phyloP scores from a whole-genome alignment of 1,139 yeast species.

The Kazachstania sp. region DNA sequence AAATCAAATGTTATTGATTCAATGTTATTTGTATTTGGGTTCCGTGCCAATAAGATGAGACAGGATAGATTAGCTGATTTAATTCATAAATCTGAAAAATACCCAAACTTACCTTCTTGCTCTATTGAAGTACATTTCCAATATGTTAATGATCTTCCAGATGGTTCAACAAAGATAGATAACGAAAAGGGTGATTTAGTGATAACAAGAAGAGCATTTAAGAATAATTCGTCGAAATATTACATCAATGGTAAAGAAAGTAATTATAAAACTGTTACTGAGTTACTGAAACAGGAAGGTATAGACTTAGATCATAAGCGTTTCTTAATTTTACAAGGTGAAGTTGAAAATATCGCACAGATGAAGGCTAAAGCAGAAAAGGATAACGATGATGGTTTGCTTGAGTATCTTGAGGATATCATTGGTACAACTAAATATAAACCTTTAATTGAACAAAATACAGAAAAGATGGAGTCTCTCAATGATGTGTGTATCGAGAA shows the following conservation, averaged over 20 bases:
- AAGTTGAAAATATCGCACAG: slow-evolving; percentile 95
- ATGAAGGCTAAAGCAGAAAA: slow-evolving; percentile 96
- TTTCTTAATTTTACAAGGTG: slow-evolving; percentile 92
- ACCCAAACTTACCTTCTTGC: slow-evolving; percentile 62
- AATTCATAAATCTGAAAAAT: slow-evolving; percentile 77
- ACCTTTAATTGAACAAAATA: slow-evolving; percentile 58
- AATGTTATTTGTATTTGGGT: slow-evolving; percentile 91
- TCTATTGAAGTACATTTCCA: slow-evolving; percentile 90
- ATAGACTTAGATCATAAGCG: slow-evolving; percentile 93
- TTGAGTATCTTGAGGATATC: slow-evolving; percentile 92
- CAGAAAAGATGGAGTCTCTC: slow-evolving; percentile 52
- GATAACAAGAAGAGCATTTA: slow-evolving; percentile 71
- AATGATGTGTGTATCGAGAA: slow-evolving; percentile 78
- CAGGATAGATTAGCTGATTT: slow-evolving; percentile 86
- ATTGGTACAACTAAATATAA: slow-evolving; percentile 90
- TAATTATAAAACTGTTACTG: slow-evolving; percentile 72
- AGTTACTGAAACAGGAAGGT: slow-evolving; percentile 68
- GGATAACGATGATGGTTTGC: slow-evolving; percentile 85
- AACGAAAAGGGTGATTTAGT: slow-evolving; percentile 37
- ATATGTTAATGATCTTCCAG: slow-evolving; percentile 57
- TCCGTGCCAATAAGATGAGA: slow-evolving; percentile 93
- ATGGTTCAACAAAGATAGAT: slow-evolving; percentile 39
- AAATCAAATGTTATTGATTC: slow-evolving; percentile 97
- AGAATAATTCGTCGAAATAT: slow-evolving; percentile 75
- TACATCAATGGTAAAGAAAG: slow-evolving; percentile 63